Base-by-base conservation (phyloP, 371 early-diverging fungal genomes). In the Sporodiniella umbellata region DNA sequence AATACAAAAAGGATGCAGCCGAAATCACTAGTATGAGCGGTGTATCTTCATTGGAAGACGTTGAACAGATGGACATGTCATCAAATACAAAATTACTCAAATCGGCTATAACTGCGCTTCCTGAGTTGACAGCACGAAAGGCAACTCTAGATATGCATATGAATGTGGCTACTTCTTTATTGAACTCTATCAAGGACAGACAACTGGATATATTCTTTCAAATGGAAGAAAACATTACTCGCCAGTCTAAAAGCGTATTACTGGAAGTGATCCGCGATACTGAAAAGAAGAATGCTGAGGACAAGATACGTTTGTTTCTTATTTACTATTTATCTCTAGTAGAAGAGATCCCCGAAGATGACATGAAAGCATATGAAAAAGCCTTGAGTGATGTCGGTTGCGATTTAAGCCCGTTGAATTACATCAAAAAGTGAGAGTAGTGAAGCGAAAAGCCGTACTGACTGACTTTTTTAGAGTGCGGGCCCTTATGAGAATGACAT, bases 71-170 rank as follows among this genome's bases (percentile, higher is more conserved):
- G 35, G 87, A 86, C 44, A 74, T 82, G 52, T 76, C 87, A 4
- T 77, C 81, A 21, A 89, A 84, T 28, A 93, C 98, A 10, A 88
- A 92, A 66, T 78, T 88, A 33, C 78, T 98, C 33, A 91, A 95
- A 64, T 79, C 85, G 1, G 98, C 99, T 2, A 91, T 99, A 23
- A 90, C 87, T 8, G 86, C 90, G 8, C 75, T 99, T 2, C 99
- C 99, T 1, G 96, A 97, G 58, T 81, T 99, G 38, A 95, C 98
- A 4, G 94, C 93, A 18, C 81, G 97, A 50, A 99, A 99, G 71
- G 85, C 93, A 17, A 87, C 90, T 1, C 72, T 99, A 48, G 99
- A 99, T 67, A 93, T 94, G 87, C 99, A 99, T 61, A 98, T 99
- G 95, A 94, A 93, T 62, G 92, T 99, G 40, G 98, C 99, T 3